A percentile compares a stretch with the other conserved stretches of the same genome.
Evolutionary conservation across 2,329 filamentous ascomycete species (phyloP).

Genomic region (Mariannaea elegans): DNA sequence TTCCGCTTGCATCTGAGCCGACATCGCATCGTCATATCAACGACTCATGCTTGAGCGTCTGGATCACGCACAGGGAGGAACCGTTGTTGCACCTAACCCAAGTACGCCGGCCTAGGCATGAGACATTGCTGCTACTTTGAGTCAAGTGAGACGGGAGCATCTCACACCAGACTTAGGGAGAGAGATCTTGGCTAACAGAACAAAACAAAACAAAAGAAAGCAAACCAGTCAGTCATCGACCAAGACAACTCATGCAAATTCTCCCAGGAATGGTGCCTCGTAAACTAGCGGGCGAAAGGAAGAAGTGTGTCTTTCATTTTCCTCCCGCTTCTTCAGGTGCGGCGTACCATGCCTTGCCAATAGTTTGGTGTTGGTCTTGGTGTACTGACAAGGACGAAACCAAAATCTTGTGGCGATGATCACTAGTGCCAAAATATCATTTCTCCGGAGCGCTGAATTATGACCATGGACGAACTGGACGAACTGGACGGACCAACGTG

Average conservation of each 20-base stretch:
- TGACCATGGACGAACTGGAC: no score
- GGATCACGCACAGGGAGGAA: slow-evolving; percentile 2
- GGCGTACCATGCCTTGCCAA: slow-evolving; percentile 7
- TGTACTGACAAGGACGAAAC: slow-evolving; percentile 15
- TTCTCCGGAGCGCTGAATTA: slow-evolving; percentile 8
- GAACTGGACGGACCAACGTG: slow-evolving; percentile 15
- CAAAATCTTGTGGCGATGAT: slow-evolving; percentile 18
- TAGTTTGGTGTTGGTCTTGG: slow-evolving; percentile 14
- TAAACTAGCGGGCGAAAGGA: slow-evolving; percentile 20
- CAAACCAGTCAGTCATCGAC: slow-evolving; percentile 12
- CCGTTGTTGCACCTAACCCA: slow-evolving; percentile 3
- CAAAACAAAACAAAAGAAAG: not conserved
- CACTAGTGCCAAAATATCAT: slow-evolving; percentile 23
- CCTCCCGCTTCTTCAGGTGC: not conserved
- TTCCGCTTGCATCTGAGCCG: slow-evolving; percentile 17
- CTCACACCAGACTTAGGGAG: slow-evolving; percentile 17
- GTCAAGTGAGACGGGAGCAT: slow-evolving; percentile 23
- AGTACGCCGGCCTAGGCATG: slow-evolving; percentile 8
- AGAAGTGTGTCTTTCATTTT: slow-evolving; percentile 4
- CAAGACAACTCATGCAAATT: slow-evolving; percentile 5
- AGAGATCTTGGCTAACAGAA: slow-evolving; percentile 16
- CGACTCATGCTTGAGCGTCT: slow-evolving; percentile 1
- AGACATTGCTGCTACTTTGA: slow-evolving; percentile 19
- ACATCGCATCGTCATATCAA: slow-evolving; percentile 16
- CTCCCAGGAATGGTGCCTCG: slow-evolving; percentile 17